Conservation (phyloP, 2,329 filamentous ascomycete genomes). For the Colletotrichum eremochloae region DNA sequence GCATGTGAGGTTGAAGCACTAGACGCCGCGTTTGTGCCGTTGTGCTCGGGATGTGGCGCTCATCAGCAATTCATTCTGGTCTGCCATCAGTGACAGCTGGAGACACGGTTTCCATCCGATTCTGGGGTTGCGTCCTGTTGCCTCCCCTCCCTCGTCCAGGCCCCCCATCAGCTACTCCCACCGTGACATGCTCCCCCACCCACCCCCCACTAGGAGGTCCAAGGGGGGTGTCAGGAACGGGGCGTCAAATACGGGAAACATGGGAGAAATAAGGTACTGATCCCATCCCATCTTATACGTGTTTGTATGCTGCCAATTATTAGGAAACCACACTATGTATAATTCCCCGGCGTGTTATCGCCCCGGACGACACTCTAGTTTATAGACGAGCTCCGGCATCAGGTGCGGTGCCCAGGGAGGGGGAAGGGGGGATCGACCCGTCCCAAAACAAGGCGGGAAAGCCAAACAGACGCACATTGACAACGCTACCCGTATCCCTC, state of each 20-base stretch:
- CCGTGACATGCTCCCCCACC: conserved; percentile 31
- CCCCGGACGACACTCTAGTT: conserved; percentile 3
- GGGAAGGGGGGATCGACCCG: conserved; percentile 7
- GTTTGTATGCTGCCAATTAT: conserved; percentile 23
- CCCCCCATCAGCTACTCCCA: conserved; percentile 21
- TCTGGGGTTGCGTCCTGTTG: conserved; percentile 34
- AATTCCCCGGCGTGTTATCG: conserved; percentile 3
- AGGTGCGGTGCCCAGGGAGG: conserved; percentile 2
- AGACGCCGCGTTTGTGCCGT: conserved; percentile 7
- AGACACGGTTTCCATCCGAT: conserved; percentile 26
- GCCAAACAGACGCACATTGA: conserved; percentile 18
- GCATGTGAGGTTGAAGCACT: conserved; percentile 12
- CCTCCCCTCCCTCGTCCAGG: conserved; percentile 16
- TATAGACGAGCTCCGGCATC: background rate
- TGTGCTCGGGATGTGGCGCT: conserved; percentile 3
- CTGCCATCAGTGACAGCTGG: conserved; percentile 21
- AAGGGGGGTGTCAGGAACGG: conserved; percentile 20
- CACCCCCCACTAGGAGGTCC: conserved; percentile 10
- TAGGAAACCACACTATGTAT: conserved; percentile 1
- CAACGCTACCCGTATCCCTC: conserved; percentile 1
- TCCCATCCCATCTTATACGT: conserved; percentile 24
- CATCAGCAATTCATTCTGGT: conserved; percentile 7
- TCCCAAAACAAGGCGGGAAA: conserved; percentile 10
- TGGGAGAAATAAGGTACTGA: conserved; percentile 38
- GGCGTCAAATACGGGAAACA: conserved; percentile 39